These are phyloP conservation scores for Plantago rigida DNA, from an alignment of 305 asterid genomes.

Conservation along the genomic window DNA sequence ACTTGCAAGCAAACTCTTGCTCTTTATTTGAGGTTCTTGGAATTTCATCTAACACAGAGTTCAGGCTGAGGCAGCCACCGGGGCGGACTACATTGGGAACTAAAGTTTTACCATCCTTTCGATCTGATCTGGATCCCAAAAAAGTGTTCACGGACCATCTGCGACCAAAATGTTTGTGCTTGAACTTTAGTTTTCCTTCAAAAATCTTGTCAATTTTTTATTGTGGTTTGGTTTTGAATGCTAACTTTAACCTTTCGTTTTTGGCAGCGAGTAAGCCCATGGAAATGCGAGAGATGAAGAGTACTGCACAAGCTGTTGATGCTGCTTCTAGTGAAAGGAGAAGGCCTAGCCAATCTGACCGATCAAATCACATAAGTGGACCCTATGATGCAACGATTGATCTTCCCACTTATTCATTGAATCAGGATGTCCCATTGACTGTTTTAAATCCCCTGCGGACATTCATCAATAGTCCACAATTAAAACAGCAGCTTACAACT, in stretches of 20 bases:
- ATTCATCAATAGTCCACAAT: conserved; percentile 27
- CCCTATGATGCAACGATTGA: conserved; percentile 28
- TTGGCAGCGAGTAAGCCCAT: conserved; percentile 33
- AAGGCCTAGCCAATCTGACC: conserved; percentile 29
- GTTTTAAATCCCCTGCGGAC: conserved; percentile 27
- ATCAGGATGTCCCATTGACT: conserved; percentile 24
- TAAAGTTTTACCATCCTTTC: conserved; percentile 27
- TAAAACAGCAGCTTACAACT: conserved; percentile 26
- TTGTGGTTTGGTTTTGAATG: conserved; percentile 21
- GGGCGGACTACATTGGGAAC: conserved; percentile 32
- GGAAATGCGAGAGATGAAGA: conserved; percentile 20
- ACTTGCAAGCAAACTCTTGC: conserved; percentile 24
- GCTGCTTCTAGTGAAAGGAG: conserved; percentile 27
- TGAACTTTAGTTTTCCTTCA: conserved; percentile 4
- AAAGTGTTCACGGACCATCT: conserved; percentile 33
- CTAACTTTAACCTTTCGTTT: conserved; percentile 17
- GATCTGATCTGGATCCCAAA: conserved; percentile 24
- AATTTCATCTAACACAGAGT: conserved; percentile 43
- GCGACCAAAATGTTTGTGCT: conserved; percentile 26
- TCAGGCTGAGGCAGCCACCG: conserved; percentile 53
- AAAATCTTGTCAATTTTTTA: conserved; percentile 8
- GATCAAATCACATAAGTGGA: conserved; percentile 27
- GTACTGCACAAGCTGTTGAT: conserved; percentile 26
- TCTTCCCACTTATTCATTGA: conserved; percentile 22
- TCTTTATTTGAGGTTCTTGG: conserved; percentile 27